A percentile compares a stretch with the other conserved stretches of the same genome.
These are phyloP conservation scores for Trichothecium roseum DNA, from an alignment of 2,329 filamentous ascomycete genomes.

Conservation along the genomic window DNA sequence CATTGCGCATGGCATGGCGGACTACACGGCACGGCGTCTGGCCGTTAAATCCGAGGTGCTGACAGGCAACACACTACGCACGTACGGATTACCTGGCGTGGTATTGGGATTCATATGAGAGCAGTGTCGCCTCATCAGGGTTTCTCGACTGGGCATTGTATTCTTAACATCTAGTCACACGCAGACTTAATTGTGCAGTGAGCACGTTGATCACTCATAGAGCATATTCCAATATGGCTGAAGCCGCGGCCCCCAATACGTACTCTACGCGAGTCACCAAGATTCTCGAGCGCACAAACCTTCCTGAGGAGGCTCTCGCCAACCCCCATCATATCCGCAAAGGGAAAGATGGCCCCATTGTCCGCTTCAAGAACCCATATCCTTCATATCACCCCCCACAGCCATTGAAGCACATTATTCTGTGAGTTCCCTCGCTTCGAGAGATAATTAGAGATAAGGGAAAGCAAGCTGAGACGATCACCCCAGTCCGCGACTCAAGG, in stretches of 20 bases:
- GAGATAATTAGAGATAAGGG: not conserved
- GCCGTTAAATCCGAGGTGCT: too few species aligned
- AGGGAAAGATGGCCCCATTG: conserved; percentile 18
- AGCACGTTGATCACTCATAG: too few species aligned
- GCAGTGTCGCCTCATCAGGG: too few species aligned
- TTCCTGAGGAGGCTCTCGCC: conserved; percentile 28
- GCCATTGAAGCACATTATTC: conserved; percentile 18
- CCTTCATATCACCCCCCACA: conserved; percentile 25
- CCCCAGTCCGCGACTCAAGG: conserved; percentile 23
- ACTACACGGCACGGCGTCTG: too few species aligned
- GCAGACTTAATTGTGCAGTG: too few species aligned
- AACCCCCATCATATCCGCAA: conserved; percentile 36
- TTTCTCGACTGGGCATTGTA: too few species aligned
- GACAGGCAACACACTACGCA: too few species aligned
- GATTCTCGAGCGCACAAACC: conserved; percentile 19
- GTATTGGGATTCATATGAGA: too few species aligned
- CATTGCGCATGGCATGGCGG: too few species aligned
- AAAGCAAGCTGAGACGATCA: not conserved
- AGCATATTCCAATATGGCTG: too few species aligned
- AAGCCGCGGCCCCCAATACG: not conserved
- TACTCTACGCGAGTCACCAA: conserved; percentile 20
- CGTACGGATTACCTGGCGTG: too few species aligned
- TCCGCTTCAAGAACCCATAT: conserved; percentile 39
- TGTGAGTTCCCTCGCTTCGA: conserved; percentile 17
- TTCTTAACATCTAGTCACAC: too few species aligned